Percentiles rank a stretch among this genome's conserved stretches.
Evolutionary conservation across 495 filamentous ascomycete genomes (phyloP).

Genomic region (Pyronema domesticum): DNA sequence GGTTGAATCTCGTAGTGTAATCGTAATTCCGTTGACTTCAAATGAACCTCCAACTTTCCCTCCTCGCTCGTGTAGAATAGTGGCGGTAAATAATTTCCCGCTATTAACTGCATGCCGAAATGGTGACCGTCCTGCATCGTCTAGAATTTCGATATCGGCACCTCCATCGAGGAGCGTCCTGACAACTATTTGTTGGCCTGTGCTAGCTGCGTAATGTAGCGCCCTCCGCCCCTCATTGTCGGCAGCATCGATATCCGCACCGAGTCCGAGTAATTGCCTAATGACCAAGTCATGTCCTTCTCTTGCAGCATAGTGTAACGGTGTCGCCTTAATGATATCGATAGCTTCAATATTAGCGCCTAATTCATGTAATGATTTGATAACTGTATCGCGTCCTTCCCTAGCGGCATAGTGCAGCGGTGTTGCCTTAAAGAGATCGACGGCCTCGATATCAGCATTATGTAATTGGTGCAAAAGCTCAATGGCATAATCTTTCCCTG

Average conservation of each 20-base stretch:
- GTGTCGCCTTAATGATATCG: neutral
- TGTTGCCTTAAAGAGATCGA: neutral
- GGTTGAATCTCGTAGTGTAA: too few species aligned
- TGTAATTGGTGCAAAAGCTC: neutral
- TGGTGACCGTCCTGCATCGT: too few species aligned
- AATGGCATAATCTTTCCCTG: neutral
- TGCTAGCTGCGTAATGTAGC: neutral
- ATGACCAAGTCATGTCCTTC: neutral
- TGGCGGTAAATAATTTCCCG: too few species aligned
- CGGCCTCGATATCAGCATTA: neutral
- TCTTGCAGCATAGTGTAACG: neutral
- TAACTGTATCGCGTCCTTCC: neutral
- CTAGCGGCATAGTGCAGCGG: neutral
- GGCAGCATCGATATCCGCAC: neutral
- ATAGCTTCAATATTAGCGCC: neutral
- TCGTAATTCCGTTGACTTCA: too few species aligned
- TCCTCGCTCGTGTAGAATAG: too few species aligned
- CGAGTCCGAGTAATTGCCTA: neutral
- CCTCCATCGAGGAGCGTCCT: neutral
- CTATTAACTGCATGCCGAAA: too few species aligned
- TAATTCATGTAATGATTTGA: neutral
- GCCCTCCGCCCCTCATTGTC: neutral
- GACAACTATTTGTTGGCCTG: neutral
- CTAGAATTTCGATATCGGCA: too few species aligned
- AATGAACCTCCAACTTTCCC: too few species aligned